Percentiles rank a stretch among this genome's conserved stretches.
phyloP scores from a whole-genome alignment of 331 rosid species.

The Rhamnella rubrinervis region DNA sequence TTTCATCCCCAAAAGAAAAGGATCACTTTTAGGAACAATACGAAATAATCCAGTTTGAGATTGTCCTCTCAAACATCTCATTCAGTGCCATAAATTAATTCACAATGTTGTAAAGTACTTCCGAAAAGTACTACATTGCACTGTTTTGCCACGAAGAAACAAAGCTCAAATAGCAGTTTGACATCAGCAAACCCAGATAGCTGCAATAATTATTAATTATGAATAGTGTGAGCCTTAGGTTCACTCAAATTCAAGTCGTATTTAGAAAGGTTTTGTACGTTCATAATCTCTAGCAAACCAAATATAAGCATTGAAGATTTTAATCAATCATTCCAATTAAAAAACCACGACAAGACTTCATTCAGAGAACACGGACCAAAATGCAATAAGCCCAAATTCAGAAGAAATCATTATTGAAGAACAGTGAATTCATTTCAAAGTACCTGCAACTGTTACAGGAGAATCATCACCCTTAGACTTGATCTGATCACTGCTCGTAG shows the following conservation, averaged over 20 bases:
- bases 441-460: constrained; percentile 95
- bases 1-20: neutral
- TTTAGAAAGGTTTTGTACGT: too few relatives aligned
- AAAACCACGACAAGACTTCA: constrained; percentile 7
- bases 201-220: neutral
- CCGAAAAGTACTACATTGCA: neutral
- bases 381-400: neutral
- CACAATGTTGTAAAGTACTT: neutral
- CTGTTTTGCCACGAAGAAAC: neutral
- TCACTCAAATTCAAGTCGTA: neutral
- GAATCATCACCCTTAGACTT: constrained; percentile 83
- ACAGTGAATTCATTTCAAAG: constrained; percentile 9
- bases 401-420: constrained; percentile 8
- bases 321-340: neutral
- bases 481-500: constrained; percentile 38
- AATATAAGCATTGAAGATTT: constrained; percentile 4
- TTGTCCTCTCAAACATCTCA: neutral
- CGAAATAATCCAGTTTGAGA: neutral
- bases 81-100: neutral
- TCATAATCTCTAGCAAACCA: neutral
- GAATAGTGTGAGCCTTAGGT: neutral
- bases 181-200: neutral
- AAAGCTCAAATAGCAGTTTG: neutral
- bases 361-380: constrained; percentile 10
- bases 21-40: neutral